Percentiles rank a stretch among this genome's conserved stretches.
phyloP scores from a whole-genome alignment of 768 basidiomycete species.

The Boletus fagicola region DNA sequence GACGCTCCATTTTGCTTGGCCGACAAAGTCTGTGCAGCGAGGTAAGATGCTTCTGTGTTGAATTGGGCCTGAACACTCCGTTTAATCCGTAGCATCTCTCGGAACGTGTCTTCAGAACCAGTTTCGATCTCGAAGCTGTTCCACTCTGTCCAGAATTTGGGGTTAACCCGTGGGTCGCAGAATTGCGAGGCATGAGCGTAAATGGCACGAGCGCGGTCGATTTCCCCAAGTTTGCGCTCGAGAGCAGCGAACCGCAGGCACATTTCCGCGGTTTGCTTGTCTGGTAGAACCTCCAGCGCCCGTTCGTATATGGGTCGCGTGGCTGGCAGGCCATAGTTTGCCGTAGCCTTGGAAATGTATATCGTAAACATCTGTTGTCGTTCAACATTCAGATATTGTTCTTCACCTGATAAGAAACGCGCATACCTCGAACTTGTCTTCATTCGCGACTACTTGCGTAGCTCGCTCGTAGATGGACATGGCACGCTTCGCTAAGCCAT shows the following conservation, averaged over 20 bases:
- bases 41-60: slow-evolving; percentile 93
- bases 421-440: slow-evolving; percentile 92
- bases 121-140: slow-evolving; percentile 98
- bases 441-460: slow-evolving; percentile 77
- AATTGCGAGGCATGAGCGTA: slow-evolving; percentile 98
- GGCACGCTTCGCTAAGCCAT: slow-evolving; percentile 91
- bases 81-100: slow-evolving; percentile 93
- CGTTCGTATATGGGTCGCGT: slow-evolving; percentile 96
- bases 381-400: slow-evolving; percentile 5
- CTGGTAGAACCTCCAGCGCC: slow-evolving; percentile 89
- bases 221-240: slow-evolving; percentile 97
- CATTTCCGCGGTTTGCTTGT: slow-evolving; percentile 95
- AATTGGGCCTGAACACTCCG: slow-evolving; percentile 98
- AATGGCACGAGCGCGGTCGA: slow-evolving; percentile 93
- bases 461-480: slow-evolving; percentile 97
- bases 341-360: slow-evolving; percentile 96
- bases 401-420: background rate
- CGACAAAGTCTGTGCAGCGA: slow-evolving; percentile 86
- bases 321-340: slow-evolving; percentile 93
- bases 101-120: slow-evolving; percentile 97
- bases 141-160: slow-evolving; percentile 97
- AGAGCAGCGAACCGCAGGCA: slow-evolving; percentile 93
- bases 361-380: slow-evolving; percentile 82
- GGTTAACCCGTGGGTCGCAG: slow-evolving; percentile 91
- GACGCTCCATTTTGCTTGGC: slow-evolving; percentile 55